Conservation (phyloP, 495 filamentous ascomycete species). For the Staphylotrichum tortipilum region DNA sequence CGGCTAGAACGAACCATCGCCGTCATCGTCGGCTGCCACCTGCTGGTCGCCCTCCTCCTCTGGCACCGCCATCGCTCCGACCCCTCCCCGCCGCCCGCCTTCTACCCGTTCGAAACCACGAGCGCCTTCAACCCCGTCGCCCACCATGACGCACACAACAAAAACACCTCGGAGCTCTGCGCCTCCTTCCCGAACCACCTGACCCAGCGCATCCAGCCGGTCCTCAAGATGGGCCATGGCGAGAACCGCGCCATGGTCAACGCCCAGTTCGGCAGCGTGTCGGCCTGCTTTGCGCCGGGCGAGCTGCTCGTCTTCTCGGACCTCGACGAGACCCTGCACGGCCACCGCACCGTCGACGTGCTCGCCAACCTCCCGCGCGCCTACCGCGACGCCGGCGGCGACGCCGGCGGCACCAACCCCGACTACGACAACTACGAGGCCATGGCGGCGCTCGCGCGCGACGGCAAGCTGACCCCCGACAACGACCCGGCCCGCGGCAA, state of each 20-base stretch:
- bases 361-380: constrained; percentile 20
- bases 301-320: constrained; percentile 42
- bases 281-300: constrained; percentile 16
- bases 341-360: constrained; percentile 31
- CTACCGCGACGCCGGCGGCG: background rate
- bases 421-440: constrained; percentile 9
- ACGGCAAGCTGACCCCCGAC: constrained; percentile 10
- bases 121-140: constrained; percentile 12
- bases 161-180: constrained; percentile 12
- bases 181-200: constrained; percentile 17
- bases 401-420: background rate
- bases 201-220: constrained; percentile 14
- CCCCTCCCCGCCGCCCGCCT: background rate
- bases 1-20: no score
- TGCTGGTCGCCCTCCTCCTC: no score
- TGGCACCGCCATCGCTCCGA: no score
- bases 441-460: constrained; percentile 1
- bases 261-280: constrained; percentile 16
- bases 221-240: constrained; percentile 22
- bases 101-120: constrained; percentile 9
- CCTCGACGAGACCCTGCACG: constrained; percentile 25
- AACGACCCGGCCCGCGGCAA: constrained; percentile 11
- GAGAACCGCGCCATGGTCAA: constrained; percentile 12
- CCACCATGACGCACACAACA: background rate
- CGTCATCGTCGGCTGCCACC: no score